Evolutionary conservation across 1,139 yeast genomes (phyloP), one percentile per base, ranked within the genome.

Genomic region (Saccharomyces hybrid): DNA sequence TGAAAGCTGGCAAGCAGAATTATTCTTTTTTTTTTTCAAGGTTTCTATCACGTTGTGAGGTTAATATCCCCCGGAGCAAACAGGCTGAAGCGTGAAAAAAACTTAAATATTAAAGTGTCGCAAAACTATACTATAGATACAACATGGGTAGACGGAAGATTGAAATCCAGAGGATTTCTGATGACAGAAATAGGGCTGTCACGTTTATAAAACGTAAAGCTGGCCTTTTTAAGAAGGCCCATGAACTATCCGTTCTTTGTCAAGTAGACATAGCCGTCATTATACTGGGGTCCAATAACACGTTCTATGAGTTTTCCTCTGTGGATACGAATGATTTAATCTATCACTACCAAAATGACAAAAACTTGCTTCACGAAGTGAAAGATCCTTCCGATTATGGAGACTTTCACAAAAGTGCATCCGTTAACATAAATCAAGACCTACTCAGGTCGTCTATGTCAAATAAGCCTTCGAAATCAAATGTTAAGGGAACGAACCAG

Each of bases 111-210:
- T 9, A 7, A 47, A n/a, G 26, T 5, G 26, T 29, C 31, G 32
- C 44, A 27, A 14, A 13, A 23, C n/a, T 20, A 20, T 8, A 27
- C 14, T 27, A 14, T 23, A 23, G 7, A 23, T 23, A 34, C 46
- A 34, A 41, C 54, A 93, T 93, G 99, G 99, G 99, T 53, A 85
- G 99, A 77, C 85, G 98, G 74, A 93, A 93, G 73, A 93, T 93
- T 61, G 96, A 89, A 62, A 93, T 93, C 64, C 84, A 88, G 71
- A 98, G 98, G 48, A 82, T 93, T 58, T 77, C 84, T 5, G 96
- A 93, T 63, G 97, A 91, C 70, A 77, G 98, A 57, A 91, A 90
- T 71, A 73, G 90, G 58, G 83, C 95, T 5, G 91, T 85, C 46
- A 93, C 99, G 0, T 93, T 93, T 70, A 89, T 89, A 59, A 93